A percentile compares a stretch with the other conserved stretches of the same genome.
Conservation (phyloP, 441 rosid genomes). For the California macrophylla region DNA sequence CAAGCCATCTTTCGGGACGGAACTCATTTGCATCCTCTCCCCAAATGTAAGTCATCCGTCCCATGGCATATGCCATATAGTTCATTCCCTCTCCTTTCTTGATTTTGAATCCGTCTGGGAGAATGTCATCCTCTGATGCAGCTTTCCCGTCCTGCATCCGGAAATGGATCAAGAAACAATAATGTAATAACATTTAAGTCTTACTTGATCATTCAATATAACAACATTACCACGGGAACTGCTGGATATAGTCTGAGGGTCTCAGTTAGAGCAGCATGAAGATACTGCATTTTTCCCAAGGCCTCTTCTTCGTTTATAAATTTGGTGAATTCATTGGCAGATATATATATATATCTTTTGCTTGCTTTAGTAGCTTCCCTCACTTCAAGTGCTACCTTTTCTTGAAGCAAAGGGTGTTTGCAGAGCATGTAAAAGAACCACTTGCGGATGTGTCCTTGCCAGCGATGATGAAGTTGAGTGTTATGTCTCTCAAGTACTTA, state of each 20-base stretch:
- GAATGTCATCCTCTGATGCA: conserved; percentile 26
- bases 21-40: conserved; percentile 36
- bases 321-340: conserved; percentile 20
- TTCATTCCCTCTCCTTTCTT: conserved; percentile 31
- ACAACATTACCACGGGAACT: conserved; percentile 29
- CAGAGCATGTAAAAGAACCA: conserved; percentile 39
- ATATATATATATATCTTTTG: neutral
- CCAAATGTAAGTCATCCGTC: conserved; percentile 38
- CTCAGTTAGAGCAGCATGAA: conserved; percentile 33
- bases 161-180: neutral
- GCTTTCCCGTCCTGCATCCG: conserved; percentile 34
- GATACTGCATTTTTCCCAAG: conserved; percentile 33
- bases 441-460: conserved; percentile 28
- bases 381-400: conserved; percentile 27
- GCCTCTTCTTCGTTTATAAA: conserved; percentile 28
- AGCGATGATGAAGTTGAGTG: conserved; percentile 33
- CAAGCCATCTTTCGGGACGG: conserved; percentile 38
- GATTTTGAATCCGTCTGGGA: conserved; percentile 34
- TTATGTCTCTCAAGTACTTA: conserved; percentile 34
- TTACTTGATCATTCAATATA: no score
- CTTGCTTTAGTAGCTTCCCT: conserved; percentile 14
- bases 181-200: neutral
- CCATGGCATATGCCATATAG: conserved; percentile 37
- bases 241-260: conserved; percentile 40
- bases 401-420: conserved; percentile 30